Percentiles rank a stretch among this genome's conserved stretches.
These are phyloP conservation scores for Lasiodiplodia sp. DNA, from an alignment of 2,329 filamentous ascomycete genomes.

Conservation along the genomic window DNA sequence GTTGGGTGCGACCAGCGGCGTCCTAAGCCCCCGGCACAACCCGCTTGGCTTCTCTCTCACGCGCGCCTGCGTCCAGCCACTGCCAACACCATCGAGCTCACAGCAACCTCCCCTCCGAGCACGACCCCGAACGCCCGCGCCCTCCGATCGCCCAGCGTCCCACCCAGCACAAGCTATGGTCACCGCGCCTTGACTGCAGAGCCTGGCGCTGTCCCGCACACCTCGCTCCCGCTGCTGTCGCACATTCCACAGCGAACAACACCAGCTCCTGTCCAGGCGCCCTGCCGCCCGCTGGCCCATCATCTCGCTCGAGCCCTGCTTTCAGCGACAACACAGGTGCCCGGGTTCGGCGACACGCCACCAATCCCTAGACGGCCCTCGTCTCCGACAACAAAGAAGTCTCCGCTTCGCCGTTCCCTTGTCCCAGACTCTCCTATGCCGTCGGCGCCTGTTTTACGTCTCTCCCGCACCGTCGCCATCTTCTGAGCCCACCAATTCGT, in stretches of 20 bases:
- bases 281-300: constrained; percentile 1
- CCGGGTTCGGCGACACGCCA: constrained; percentile 1
- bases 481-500: background rate
- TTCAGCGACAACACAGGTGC: background rate
- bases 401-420: background rate
- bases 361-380: background rate
- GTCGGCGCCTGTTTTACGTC: background rate
- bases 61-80: constrained; percentile 21
- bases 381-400: constrained; percentile 11
- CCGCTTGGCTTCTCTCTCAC: constrained; percentile 15
- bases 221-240: constrained; percentile 15
- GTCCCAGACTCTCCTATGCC: constrained; percentile 12
- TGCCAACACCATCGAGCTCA: constrained; percentile 14
- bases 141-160: background rate
- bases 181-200: constrained; percentile 14
- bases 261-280: constrained; percentile 15
- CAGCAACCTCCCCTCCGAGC: background rate
- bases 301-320: constrained; percentile 1
- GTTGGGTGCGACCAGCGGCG: constrained; percentile 7
- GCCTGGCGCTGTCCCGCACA: constrained; percentile 9
- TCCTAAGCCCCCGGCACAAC: constrained; percentile 20
- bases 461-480: background rate
- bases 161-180: constrained; percentile 4
- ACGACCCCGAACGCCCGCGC: background rate
- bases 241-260: constrained; percentile 21